A percentile compares a stretch with the other conserved stretches of the same genome.
phyloP scores from a whole-genome alignment of 2,329 filamentous ascomycete species.

The Emericellopsis cladophorae region DNA sequence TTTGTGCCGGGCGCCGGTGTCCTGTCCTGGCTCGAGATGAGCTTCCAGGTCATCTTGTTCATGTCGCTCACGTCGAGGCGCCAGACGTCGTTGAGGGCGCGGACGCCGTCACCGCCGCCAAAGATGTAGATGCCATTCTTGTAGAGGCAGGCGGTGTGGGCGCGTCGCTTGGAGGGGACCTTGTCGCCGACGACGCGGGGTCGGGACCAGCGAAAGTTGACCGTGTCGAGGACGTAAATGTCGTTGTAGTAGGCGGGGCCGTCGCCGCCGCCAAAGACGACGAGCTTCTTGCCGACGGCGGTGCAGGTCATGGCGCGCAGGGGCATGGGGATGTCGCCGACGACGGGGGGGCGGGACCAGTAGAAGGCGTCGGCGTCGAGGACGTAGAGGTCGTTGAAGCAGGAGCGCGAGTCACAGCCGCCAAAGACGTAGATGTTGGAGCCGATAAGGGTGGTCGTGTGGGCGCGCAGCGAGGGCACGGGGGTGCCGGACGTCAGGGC shows the following conservation, averaged over 20 bases:
- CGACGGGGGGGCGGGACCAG: constrained; percentile 53
- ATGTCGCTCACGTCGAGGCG: constrained; percentile 55
- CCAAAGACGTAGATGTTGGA: constrained; percentile 58
- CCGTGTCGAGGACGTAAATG: constrained; percentile 58
- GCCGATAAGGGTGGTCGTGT: constrained; percentile 53
- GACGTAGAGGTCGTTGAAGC: constrained; percentile 59
- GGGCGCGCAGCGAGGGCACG: constrained; percentile 50
- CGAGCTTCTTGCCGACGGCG: constrained; percentile 56
- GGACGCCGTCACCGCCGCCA: constrained; percentile 57
- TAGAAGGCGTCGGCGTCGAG: constrained; percentile 59
- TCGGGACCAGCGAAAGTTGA: constrained; percentile 54
- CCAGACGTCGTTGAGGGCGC: constrained; percentile 61
- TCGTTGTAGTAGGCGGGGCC: constrained; percentile 62
- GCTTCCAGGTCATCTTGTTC: constrained; percentile 55
- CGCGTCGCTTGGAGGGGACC: constrained; percentile 47
- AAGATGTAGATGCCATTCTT: constrained; percentile 63
- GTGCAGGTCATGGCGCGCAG: constrained; percentile 62
- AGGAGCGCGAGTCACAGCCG: constrained; percentile 52
- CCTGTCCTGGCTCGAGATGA: constrained; percentile 39
- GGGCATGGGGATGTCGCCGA: constrained; percentile 51
- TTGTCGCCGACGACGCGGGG: constrained; percentile 47
- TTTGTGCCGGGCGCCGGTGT: constrained; percentile 13
- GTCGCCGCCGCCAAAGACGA: constrained; percentile 58
- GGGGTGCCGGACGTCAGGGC: constrained; percentile 50
- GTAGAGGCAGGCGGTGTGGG: constrained; percentile 60